These are phyloP conservation scores for Epichloe coenophiala DNA, from an alignment of 2,329 filamentous ascomycete genomes.

Conservation along the genomic window DNA sequence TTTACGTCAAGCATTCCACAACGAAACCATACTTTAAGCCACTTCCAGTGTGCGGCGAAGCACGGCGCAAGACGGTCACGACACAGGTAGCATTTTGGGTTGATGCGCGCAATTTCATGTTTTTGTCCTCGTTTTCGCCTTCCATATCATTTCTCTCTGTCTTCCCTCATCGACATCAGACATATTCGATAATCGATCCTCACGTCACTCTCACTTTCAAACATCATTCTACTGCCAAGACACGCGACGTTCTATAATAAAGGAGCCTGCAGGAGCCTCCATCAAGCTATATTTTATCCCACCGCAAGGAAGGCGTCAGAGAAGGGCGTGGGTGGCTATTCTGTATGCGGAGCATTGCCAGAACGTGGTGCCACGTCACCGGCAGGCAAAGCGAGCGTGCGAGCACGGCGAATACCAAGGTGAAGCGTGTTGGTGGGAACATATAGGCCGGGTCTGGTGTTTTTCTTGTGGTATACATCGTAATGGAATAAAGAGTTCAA, in stretches of 20 bases:
- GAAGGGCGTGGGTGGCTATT: neutral
- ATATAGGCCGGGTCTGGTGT: conserved; percentile 15
- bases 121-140: conserved; percentile 13
- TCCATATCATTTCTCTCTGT: conserved; percentile 13
- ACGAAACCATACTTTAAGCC: conserved; percentile 21
- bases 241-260: conserved; percentile 3
- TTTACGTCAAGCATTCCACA: conserved; percentile 21
- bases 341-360: neutral
- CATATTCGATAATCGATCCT: neutral
- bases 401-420: neutral
- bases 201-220: neutral
- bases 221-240: neutral
- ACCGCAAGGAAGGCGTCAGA: neutral
- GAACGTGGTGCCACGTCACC: neutral
- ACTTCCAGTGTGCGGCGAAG: conserved; percentile 25
- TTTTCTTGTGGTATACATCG: conserved; percentile 18
- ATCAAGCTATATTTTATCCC: neutral
- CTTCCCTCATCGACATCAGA: conserved; percentile 3
- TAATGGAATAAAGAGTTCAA: conserved; percentile 21
- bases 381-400: conserved; percentile 2
- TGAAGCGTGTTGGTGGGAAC: conserved; percentile 5
- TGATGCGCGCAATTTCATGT: conserved; percentile 14
- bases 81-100: conserved; percentile 23
- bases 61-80: conserved; percentile 25
- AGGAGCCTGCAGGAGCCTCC: neutral